Evolutionary conservation across 257 asterid species (phyloP), one percentile per base, ranked within the genome.

Genomic region (Solanum virginianum): DNA sequence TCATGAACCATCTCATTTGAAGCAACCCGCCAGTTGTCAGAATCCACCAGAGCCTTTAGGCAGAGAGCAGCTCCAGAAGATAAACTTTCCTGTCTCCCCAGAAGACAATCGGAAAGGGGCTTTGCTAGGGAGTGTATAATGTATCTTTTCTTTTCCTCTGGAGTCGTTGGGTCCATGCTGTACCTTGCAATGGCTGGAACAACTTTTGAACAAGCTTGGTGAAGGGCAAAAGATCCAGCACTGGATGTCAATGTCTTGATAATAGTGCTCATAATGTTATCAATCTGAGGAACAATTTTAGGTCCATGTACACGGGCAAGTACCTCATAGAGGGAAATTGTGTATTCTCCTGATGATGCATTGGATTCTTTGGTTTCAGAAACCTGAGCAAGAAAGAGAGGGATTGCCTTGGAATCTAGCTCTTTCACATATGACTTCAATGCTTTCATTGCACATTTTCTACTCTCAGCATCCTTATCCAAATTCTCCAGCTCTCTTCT

Each of bases 21-120:
- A 85, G 98, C 95, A 88, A 89, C 92, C 41, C 97, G 88, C 99
- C 99, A 96, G 72, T 95, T 96, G 87, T 95, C 99, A 47, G 97
- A 93, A 72, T 94, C 98, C 74, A 96, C 95, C 7, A 96, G 97
- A 16, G 97, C 91, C 85, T 94, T 97, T 80, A 96, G 80, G 84
- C 98, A 96, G 81, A 96, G 95, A 80, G 99, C 98, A 84, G 97
- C 95, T 55, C 99, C 98, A 81, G 97, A 93, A 83, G 99, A 94
- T 24, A 96, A 88, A 86, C 88, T 92, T 79, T 95, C 99, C 49
- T 90, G 95, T 89, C 96, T 90, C 26, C 93, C 94, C 91, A 96
- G 91, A 74, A 96, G 95, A 84, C 97, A 93, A 89, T 94, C 95
- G 0, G 95, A 95, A 65, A 96, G 95, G 11, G 99, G 99, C 88